Percentiles rank a stretch among this genome's conserved stretches.
These are phyloP conservation scores for Albatrellus ellisii DNA, from an alignment of 768 basidiomycete species.

Conservation along the genomic window DNA sequence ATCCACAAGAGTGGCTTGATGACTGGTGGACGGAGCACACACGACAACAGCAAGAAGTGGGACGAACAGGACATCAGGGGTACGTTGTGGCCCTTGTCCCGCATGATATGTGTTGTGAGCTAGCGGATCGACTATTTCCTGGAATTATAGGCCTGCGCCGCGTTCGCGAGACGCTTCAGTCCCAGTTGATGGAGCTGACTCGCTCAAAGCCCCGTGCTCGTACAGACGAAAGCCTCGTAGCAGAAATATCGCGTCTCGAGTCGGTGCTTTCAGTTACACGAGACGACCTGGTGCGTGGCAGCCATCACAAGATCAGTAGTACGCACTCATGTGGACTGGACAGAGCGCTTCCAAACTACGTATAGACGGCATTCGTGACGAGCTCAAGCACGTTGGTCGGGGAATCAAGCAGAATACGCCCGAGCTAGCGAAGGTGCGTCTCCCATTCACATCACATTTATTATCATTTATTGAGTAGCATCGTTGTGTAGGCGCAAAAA, in stretches of 20 bases:
- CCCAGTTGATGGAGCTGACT: conserved; percentile 70
- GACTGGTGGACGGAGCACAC: conserved; percentile 83
- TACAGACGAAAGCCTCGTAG: conserved; percentile 66
- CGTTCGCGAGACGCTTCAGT: conserved; percentile 54
- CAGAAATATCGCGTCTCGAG: conserved; percentile 70
- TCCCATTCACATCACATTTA: not conserved
- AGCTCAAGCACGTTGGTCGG: conserved; percentile 68
- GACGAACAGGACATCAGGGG: conserved; percentile 91
- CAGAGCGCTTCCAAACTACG: conserved; percentile 69
- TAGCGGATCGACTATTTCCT: no score
- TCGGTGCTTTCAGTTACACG: conserved; percentile 57
- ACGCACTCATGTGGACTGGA: not conserved
- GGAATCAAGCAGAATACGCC: conserved; percentile 55
- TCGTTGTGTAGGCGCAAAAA: conserved; percentile 32
- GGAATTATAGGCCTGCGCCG: conserved; percentile 33
- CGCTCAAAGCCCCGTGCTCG: conserved; percentile 77
- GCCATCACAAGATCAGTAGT: not conserved
- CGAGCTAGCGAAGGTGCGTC: conserved; percentile 56
- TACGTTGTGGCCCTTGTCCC: conserved; percentile 20
- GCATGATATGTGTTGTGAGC: no score
- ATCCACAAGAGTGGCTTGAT: conserved; percentile 97
- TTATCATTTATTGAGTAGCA: not conserved
- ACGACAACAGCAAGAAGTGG: conserved; percentile 74
- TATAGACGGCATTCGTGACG: conserved; percentile 67
- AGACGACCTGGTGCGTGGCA: conserved; percentile 65